Conservation (phyloP, 2,329 filamentous ascomycete species). For the Xylariaceae sp. region DNA sequence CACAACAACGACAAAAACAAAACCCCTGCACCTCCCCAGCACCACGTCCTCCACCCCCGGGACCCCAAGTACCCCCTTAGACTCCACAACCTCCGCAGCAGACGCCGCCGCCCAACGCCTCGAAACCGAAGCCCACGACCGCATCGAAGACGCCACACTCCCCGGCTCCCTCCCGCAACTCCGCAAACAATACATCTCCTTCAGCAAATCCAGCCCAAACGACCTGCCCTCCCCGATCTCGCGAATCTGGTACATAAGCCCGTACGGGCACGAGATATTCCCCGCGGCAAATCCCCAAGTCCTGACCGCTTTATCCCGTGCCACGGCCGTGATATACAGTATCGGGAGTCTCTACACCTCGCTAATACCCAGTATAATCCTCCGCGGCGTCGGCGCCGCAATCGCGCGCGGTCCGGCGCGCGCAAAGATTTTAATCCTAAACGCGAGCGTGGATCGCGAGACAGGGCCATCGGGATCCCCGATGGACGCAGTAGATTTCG, state of each 20-base stretch:
- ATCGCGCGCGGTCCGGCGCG: slow-evolving; percentile 39
- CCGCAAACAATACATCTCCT: slow-evolving; percentile 73
- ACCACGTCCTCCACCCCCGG: too few relatives aligned
- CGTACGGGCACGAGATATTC: slow-evolving; percentile 93
- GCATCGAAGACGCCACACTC: slow-evolving; percentile 72
- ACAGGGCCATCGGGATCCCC: slow-evolving; percentile 64
- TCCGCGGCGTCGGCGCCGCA: slow-evolving; percentile 67
- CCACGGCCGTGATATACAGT: slow-evolving; percentile 75
- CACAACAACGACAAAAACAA: not conserved
- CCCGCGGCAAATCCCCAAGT: slow-evolving; percentile 79
- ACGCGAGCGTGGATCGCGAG: slow-evolving; percentile 79
- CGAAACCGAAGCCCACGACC: slow-evolving; percentile 52
- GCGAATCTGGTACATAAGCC: slow-evolving; percentile 95
- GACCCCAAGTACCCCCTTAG: slow-evolving; percentile 9
- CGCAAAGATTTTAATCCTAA: slow-evolving; percentile 78
- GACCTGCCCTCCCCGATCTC: slow-evolving; percentile 73
- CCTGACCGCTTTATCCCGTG: slow-evolving; percentile 57
- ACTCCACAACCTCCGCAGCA: not conserved
- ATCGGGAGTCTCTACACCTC: slow-evolving; percentile 94
- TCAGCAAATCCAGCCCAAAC: slow-evolving; percentile 58
- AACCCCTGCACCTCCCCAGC: not conserved
- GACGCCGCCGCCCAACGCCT: slow-evolving; percentile 27
- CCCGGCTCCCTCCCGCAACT: slow-evolving; percentile 76
- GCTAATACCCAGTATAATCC: slow-evolving; percentile 74
- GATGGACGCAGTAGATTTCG: slow-evolving; percentile 74